phyloP scores from a whole-genome alignment of 345 rosid species.

The Luvunga scandens region DNA sequence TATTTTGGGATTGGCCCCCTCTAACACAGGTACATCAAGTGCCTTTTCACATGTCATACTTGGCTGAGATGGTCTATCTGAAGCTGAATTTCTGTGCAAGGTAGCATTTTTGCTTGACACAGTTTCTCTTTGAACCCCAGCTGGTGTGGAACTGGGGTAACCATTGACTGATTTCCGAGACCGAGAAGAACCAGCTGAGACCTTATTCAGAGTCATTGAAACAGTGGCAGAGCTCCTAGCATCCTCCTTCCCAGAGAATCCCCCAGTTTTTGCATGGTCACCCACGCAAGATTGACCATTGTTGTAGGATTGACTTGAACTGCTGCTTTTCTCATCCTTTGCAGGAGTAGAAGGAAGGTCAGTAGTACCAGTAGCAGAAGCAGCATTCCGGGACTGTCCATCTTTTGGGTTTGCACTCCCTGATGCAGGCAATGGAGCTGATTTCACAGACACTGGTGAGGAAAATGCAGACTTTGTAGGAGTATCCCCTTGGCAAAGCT shows the following conservation, averaged over 20 bases:
- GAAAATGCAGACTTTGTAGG: slow-evolving; percentile 44
- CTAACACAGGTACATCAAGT: slow-evolving; percentile 44
- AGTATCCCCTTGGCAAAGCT: slow-evolving; percentile 51
- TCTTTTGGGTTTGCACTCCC: slow-evolving; percentile 47
- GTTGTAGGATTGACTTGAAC: slow-evolving; percentile 83
- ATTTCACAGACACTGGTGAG: slow-evolving; percentile 57
- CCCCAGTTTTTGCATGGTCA: slow-evolving; percentile 61
- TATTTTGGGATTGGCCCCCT: slow-evolving; percentile 61
- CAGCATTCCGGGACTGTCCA: slow-evolving; percentile 41
- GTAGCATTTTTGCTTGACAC: slow-evolving; percentile 49
- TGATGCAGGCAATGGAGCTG: slow-evolving; percentile 44
- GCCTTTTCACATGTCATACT: slow-evolving; percentile 51
- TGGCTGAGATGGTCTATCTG: slow-evolving; percentile 58
- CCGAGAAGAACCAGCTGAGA: slow-evolving; percentile 46
- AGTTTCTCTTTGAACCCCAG: slow-evolving; percentile 47
- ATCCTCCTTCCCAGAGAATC: slow-evolving; percentile 58
- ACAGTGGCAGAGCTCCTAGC: slow-evolving; percentile 59
- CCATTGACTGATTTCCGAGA: slow-evolving; percentile 60
- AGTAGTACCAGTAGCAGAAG: slow-evolving; percentile 29
- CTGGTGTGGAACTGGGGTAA: slow-evolving; percentile 32
- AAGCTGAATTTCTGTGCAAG: slow-evolving; percentile 40
- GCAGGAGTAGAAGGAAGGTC: slow-evolving; percentile 41
- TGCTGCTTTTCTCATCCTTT: slow-evolving; percentile 75
- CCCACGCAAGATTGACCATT: slow-evolving; percentile 71
- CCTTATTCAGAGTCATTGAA: slow-evolving; percentile 42